Conservation (phyloP, 2,329 filamentous ascomycete species). For the Fusarium incarnatum region DNA sequence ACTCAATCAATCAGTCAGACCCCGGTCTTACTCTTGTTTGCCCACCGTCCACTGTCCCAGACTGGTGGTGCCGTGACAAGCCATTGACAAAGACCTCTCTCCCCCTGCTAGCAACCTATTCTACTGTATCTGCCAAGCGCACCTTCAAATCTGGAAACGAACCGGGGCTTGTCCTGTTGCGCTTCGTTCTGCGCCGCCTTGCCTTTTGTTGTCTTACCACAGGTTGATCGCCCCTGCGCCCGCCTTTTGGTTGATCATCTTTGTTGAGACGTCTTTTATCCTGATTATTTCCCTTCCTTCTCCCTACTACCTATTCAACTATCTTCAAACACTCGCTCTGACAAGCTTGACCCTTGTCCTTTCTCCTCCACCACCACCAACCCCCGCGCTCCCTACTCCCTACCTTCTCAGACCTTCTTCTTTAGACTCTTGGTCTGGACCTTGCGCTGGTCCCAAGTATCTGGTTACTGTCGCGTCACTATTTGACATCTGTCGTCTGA, state of each 20-base stretch:
- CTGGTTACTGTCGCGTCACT: conserved; percentile 40
- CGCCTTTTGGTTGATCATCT: conserved; percentile 29
- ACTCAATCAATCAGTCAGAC: conserved; percentile 1
- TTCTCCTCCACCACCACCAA: not conserved
- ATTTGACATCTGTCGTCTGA: conserved; percentile 40
- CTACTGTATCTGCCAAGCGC: conserved; percentile 28
- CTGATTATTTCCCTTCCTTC: conserved; percentile 19
- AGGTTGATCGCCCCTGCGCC: conserved; percentile 29
- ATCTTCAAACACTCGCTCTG: not conserved
- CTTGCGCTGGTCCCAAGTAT: conserved; percentile 37
- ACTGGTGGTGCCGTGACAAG: conserved; percentile 36
- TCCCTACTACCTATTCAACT: not conserved
- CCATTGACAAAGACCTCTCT: conserved; percentile 24
- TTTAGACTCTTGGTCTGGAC: conserved; percentile 14
- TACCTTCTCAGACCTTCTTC: conserved; percentile 16
- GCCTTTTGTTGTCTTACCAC: conserved; percentile 35
- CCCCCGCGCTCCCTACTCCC: conserved; percentile 3
- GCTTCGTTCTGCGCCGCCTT: conserved; percentile 27
- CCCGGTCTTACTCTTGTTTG: conserved; percentile 25
- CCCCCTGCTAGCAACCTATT: conserved; percentile 12
- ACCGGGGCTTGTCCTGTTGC: conserved; percentile 20
- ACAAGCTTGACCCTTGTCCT: conserved; percentile 14
- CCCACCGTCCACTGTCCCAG: conserved; percentile 29
- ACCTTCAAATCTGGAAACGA: conserved; percentile 25
- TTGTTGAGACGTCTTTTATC: conserved; percentile 13